Evolutionary conservation across 768 basidiomycete genomes (phyloP).

Genomic region (Tulasnella calospora): DNA sequence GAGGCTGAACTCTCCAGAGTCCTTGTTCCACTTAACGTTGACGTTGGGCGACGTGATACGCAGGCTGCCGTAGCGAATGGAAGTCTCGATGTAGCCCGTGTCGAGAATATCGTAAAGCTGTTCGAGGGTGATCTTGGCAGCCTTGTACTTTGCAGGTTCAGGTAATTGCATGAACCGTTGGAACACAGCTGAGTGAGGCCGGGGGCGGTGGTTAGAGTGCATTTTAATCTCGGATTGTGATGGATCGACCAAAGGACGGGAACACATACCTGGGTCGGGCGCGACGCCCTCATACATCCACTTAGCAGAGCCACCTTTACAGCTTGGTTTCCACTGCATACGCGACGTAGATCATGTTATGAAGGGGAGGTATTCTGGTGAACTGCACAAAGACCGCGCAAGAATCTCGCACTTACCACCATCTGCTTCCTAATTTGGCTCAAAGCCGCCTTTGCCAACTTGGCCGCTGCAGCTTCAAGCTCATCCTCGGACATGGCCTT

Average conservation of each 20-base stretch:
- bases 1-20: slow-evolving; percentile 12
- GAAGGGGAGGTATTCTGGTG: background rate
- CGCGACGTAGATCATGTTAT: background rate
- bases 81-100: background rate
- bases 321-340: background rate
- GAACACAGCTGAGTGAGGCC: background rate
- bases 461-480: background rate
- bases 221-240: too few relatives aligned
- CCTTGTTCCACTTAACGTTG: slow-evolving; percentile 10
- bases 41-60: background rate
- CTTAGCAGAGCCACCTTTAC: slow-evolving; percentile 3
- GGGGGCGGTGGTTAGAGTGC: background rate
- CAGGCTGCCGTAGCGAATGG: slow-evolving; percentile 5
- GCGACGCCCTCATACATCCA: background rate
- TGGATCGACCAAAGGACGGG: background rate
- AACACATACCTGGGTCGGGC: background rate
- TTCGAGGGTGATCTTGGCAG: background rate
- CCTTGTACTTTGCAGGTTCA: slow-evolving; percentile 1
- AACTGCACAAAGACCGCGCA: background rate
- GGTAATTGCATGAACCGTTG: slow-evolving; percentile 5
- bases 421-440: background rate
- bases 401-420: background rate
- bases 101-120: background rate
- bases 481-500: background rate
- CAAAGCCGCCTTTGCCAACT: background rate